Evolutionary conservation across 805 yeast species (phyloP).

Genomic region (Yamadazyma akitaensis): DNA sequence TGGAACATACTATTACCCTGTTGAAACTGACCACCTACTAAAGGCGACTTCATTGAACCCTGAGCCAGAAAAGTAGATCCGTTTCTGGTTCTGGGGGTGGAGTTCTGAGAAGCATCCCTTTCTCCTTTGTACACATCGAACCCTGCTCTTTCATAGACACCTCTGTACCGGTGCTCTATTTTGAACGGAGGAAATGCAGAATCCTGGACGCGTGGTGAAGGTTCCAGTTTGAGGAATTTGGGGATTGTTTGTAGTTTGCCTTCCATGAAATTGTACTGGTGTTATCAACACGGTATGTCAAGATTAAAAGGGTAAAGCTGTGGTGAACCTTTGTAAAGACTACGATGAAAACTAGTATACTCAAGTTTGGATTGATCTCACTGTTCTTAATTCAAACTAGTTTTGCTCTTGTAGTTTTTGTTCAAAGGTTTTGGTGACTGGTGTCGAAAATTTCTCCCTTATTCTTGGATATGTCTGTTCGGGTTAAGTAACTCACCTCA

Average conservation of each 20-base stretch:
- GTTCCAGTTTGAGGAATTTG: slow-evolving; percentile 19
- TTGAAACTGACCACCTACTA: background rate
- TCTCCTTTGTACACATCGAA: slow-evolving; percentile 47
- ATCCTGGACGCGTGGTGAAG: slow-evolving; percentile 27
- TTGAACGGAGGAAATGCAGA: slow-evolving; percentile 71
- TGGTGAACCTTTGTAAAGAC: no score
- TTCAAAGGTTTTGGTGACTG: no score
- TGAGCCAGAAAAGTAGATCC: slow-evolving; percentile 7
- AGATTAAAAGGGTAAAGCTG: no score
- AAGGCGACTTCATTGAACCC: slow-evolving; percentile 1
- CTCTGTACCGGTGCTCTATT: slow-evolving; percentile 56
- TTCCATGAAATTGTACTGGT: background rate
- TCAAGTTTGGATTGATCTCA: no score
- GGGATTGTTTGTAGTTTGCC: slow-evolving; percentile 14
- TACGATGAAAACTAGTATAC: no score
- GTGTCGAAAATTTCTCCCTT: no score
- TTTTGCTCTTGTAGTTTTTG: no score
- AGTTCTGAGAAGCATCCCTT: background rate
- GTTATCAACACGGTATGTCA: no score
- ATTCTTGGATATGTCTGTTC: no score
- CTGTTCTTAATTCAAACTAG: no score
- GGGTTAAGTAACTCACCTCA: background rate
- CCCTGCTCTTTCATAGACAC: slow-evolving; percentile 82
- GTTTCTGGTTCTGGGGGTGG: slow-evolving; percentile 8
- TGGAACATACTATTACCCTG: no score